phyloP scores from a whole-genome alignment of 2,329 filamentous ascomycete species.

The Xylaria sp. region DNA sequence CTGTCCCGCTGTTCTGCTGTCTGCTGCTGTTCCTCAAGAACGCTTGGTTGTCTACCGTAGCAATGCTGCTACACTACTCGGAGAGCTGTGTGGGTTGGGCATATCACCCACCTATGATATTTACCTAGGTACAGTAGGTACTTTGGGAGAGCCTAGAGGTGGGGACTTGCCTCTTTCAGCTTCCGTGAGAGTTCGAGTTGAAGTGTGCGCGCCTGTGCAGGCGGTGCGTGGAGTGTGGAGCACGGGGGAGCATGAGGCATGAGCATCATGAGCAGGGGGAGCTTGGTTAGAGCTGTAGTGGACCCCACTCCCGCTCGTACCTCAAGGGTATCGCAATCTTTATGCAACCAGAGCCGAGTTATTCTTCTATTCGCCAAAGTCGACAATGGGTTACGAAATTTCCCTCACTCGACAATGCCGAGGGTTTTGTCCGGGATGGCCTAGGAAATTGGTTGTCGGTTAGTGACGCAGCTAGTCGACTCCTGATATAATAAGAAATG shows the following conservation, averaged over 20 bases:
- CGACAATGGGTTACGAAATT: neutral
- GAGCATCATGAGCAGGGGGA: neutral
- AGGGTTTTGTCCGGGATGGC: neutral
- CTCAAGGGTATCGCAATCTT: neutral
- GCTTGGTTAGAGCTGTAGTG: constrained; percentile 9
- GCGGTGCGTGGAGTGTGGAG: constrained; percentile 4
- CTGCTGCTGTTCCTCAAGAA: neutral
- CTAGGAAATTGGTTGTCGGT: neutral
- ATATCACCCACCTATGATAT: constrained; percentile 6
- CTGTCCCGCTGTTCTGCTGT: neutral
- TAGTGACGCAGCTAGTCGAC: constrained; percentile 11
- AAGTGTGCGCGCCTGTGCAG: constrained; percentile 1
- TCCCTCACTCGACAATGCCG: neutral
- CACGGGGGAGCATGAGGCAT: constrained; percentile 6
- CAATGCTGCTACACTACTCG: constrained; percentile 1
- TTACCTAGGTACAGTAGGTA: constrained; percentile 2
- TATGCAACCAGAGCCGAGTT: constrained; percentile 12
- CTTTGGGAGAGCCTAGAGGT: neutral
- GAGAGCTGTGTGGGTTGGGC: constrained; percentile 13
- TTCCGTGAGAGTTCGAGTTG: neutral
- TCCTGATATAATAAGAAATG: constrained; percentile 10
- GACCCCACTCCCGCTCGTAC: neutral
- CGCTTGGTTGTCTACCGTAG: constrained; percentile 1
- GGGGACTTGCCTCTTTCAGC: constrained; percentile 5
- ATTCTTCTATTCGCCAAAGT: constrained; percentile 14